Conservation (phyloP, 73 alveolate species). For the Paramecium biaurelia region DNA sequence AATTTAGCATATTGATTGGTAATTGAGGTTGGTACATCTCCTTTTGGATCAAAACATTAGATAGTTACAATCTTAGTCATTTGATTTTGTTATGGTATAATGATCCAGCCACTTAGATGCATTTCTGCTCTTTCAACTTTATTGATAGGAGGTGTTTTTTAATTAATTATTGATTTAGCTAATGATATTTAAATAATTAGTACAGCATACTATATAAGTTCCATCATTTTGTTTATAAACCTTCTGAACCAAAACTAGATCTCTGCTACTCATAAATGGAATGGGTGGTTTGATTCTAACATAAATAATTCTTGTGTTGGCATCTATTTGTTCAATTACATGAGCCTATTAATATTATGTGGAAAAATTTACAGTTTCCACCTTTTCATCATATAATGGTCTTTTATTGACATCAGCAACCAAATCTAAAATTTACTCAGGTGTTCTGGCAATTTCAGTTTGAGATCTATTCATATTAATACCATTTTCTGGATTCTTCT, state of each 20-base stretch:
- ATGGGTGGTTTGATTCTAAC: constrained; percentile 30
- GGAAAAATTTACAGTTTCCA: not conserved
- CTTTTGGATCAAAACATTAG: constrained; percentile 45
- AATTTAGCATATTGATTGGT: constrained; percentile 36
- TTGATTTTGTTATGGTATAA: not conserved
- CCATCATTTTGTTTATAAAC: constrained; percentile 25
- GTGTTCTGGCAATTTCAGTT: constrained; percentile 19
- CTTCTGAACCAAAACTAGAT: constrained; percentile 14
- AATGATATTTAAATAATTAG: not conserved
- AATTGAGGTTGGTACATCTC: constrained; percentile 13
- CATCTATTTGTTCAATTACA: not conserved
- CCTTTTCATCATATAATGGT: constrained; percentile 38
- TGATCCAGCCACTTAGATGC: constrained; percentile 34
- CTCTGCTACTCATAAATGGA: constrained; percentile 33
- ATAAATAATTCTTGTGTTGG: not conserved
- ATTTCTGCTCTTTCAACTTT: constrained; percentile 52
- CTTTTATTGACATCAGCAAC: constrained; percentile 26
- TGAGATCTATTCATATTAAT: constrained; percentile 29
- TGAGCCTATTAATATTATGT: not conserved
- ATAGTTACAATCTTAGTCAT: constrained; percentile 24
- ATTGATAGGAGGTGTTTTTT: constrained; percentile 1
- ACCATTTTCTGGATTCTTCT: constrained; percentile 54
- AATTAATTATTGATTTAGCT: constrained; percentile 38
- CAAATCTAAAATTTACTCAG: not conserved
- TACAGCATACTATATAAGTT: not conserved